Evolutionary conservation across 371 early-diverging fungal genomes (phyloP).

Genomic region (Rhizomucor miehei): DNA sequence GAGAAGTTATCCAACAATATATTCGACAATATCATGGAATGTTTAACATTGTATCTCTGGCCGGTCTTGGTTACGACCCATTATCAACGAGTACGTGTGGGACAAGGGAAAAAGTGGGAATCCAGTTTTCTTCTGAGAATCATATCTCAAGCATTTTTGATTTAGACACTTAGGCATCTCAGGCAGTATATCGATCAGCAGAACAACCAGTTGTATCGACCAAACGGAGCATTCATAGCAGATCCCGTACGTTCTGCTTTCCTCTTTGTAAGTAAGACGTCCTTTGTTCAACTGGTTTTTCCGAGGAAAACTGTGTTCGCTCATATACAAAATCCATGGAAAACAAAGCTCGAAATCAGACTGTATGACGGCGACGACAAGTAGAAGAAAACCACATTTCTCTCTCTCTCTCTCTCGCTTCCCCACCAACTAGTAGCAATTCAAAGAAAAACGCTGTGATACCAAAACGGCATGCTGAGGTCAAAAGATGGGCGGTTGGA

Average conservation of each 20-base stretch:
- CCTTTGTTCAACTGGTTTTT: neutral
- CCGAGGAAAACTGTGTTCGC: too few species aligned
- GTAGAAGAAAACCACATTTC: too few species aligned
- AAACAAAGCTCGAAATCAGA: neutral
- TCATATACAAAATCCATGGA: too few species aligned
- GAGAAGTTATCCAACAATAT: conserved; percentile 38
- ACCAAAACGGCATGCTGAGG: too few species aligned
- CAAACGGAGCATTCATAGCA: conserved; percentile 32
- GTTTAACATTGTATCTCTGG: conserved; percentile 43
- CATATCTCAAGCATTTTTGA: too few species aligned
- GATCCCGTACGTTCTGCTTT: conserved; percentile 47
- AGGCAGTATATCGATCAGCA: conserved; percentile 39
- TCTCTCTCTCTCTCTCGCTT: neutral
- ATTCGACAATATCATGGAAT: conserved; percentile 48
- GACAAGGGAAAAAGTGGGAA: neutral
- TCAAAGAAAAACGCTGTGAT: too few species aligned
- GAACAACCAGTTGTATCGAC: conserved; percentile 32
- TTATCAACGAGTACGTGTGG: conserved; percentile 42
- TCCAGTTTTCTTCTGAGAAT: neutral
- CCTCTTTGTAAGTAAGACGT: conserved; percentile 39
- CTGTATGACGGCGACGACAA: neutral
- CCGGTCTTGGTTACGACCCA: conserved; percentile 42
- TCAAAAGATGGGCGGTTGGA: too few species aligned
- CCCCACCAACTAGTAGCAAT: too few species aligned
- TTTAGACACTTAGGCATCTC: conserved; percentile 32